A percentile compares a stretch with the other conserved stretches of the same genome.
phyloP scores from a whole-genome alignment of 2,329 filamentous ascomycete genomes.

The Microdochium bolleyi region DNA sequence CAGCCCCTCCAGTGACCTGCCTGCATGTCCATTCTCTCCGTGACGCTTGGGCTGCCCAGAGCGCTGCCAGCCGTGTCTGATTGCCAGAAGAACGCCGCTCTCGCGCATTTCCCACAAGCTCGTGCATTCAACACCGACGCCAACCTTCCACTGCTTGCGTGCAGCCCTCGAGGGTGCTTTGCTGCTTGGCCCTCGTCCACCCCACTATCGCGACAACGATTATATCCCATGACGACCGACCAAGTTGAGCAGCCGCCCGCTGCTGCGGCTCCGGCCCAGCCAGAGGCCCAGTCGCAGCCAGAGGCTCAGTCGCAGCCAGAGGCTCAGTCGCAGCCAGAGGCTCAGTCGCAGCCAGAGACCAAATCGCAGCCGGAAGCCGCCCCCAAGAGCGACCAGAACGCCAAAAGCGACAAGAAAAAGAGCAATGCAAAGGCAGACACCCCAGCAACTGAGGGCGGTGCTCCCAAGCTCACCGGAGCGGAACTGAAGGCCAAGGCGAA shows the following conservation, averaged over 20 bases:
- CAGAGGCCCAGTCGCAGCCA: neutral
- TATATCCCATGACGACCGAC: neutral
- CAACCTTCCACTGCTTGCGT: neutral
- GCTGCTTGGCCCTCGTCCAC: neutral
- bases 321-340: neutral
- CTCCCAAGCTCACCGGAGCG: constrained; percentile 58
- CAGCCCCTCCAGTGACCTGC: neutral
- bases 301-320: neutral
- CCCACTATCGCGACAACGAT: neutral
- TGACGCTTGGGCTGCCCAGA: too few species aligned
- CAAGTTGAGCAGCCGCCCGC: neutral
- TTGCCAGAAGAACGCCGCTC: neutral
- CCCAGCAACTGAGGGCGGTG: constrained; percentile 14
- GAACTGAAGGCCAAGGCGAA: constrained; percentile 85
- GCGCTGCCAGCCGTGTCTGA: too few species aligned
- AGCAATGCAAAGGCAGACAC: constrained; percentile 12
- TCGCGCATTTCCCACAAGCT: neutral
- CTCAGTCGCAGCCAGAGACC: neutral
- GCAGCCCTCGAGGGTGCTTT: neutral
- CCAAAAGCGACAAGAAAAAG: constrained; percentile 7
- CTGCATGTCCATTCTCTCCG: too few species aligned
- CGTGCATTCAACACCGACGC: neutral
- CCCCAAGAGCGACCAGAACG: constrained; percentile 6
- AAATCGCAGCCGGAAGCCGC: neutral
- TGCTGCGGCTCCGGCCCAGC: neutral